phyloP scores from a whole-genome alignment of 1,284 basidiomycete species.

The Somion occarium region DNA sequence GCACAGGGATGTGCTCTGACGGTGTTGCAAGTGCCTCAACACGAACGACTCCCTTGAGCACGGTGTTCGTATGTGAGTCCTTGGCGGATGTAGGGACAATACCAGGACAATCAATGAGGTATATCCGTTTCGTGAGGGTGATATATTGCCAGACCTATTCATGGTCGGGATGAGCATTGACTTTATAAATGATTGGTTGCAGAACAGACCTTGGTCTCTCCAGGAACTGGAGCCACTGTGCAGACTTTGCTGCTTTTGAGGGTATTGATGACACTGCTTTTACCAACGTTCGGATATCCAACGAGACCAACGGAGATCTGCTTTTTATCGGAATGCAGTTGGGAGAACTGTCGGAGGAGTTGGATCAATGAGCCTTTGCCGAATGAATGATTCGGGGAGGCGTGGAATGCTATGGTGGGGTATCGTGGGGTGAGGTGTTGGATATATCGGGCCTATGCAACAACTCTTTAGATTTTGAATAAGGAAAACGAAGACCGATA shows the following conservation, averaged over 20 bases:
- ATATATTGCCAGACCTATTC: slow-evolving; percentile 97
- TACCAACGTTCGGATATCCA: slow-evolving; percentile 98
- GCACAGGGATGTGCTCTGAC: slow-evolving; percentile 87
- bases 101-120: slow-evolving; percentile 98
- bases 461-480: slow-evolving; percentile 12
- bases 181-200: neutral
- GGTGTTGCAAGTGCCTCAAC: slow-evolving; percentile 95
- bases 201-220: slow-evolving; percentile 87
- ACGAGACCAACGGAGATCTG: slow-evolving; percentile 98
- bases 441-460: slow-evolving; percentile 85
- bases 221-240: slow-evolving; percentile 94
- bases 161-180: slow-evolving; percentile 9
- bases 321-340: slow-evolving; percentile 94
- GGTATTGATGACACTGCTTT: slow-evolving; percentile 97
- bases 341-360: slow-evolving; percentile 93
- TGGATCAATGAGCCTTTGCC: slow-evolving; percentile 98
- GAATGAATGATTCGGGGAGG: slow-evolving; percentile 98
- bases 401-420: slow-evolving; percentile 97
- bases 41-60: slow-evolving; percentile 95
- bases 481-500: slow-evolving; percentile 9
- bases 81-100: slow-evolving; percentile 93
- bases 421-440: slow-evolving; percentile 93
- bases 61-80: slow-evolving; percentile 90
- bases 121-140: slow-evolving; percentile 92
- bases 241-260: slow-evolving; percentile 98